phyloP scores from a whole-genome alignment of 2,329 filamentous ascomycete genomes.

The Penicillium sp. region DNA sequence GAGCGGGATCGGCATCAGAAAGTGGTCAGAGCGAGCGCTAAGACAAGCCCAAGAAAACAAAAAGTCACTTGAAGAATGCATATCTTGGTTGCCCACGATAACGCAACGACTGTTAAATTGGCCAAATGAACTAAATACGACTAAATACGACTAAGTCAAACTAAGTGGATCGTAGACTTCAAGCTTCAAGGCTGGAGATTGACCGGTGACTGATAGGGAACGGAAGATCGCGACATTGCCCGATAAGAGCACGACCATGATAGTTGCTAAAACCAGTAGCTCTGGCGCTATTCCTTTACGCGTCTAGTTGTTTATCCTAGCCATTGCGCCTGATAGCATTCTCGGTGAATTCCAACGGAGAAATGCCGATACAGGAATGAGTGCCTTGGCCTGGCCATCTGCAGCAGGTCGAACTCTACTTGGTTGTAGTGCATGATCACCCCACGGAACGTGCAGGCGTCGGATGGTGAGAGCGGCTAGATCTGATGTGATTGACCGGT shows the following conservation, averaged over 20 bases:
- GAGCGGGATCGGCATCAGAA: neutral
- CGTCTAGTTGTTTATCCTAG: neutral
- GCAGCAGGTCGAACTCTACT: constrained; percentile 13
- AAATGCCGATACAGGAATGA: constrained; percentile 15
- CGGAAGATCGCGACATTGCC: constrained; percentile 13
- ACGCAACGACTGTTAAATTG: neutral
- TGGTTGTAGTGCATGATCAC: constrained; percentile 18
- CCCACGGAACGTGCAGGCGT: constrained; percentile 20
- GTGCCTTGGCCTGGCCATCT: constrained; percentile 11
- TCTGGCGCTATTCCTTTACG: neutral
- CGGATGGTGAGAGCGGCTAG: constrained; percentile 12
- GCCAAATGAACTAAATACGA: neutral
- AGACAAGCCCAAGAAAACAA: neutral
- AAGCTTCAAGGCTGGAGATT: neutral
- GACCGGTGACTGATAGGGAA: constrained; percentile 8
- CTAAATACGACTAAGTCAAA: neutral
- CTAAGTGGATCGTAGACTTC: neutral
- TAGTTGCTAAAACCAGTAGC: neutral
- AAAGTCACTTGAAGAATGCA: constrained; percentile 4
- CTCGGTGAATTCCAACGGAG: constrained; percentile 12
- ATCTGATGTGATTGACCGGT: constrained; percentile 26
- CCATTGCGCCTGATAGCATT: constrained; percentile 4
- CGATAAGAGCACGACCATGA: constrained; percentile 10
- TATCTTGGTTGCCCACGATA: neutral
- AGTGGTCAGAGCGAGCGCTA: neutral